A percentile compares a stretch with the other conserved stretches of the same genome.
Conservation (phyloP, 805 yeast genomes). For the Wickerhamomyces bovis region DNA sequence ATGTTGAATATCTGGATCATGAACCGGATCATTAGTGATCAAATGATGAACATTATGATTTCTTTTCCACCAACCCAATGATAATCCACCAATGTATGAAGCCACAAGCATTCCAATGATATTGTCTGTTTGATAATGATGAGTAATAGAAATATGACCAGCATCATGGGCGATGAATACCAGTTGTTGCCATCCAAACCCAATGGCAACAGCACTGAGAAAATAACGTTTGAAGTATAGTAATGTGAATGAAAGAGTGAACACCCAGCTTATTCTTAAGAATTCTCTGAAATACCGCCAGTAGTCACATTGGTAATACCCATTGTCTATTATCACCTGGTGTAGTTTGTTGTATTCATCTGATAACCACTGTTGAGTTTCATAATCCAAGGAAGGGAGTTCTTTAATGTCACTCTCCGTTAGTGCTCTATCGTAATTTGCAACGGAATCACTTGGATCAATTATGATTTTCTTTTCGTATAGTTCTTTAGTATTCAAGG, state of each 20-base stretch:
- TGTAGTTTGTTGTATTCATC: slow-evolving; percentile 58
- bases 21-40: slow-evolving; percentile 87
- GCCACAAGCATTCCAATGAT: slow-evolving; percentile 69
- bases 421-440: slow-evolving; percentile 50
- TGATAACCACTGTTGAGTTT: slow-evolving; percentile 55
- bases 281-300: slow-evolving; percentile 67
- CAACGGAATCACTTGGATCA: slow-evolving; percentile 50
- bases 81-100: slow-evolving; percentile 79
- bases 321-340: slow-evolving; percentile 43
- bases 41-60: slow-evolving; percentile 92
- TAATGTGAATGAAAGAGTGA: slow-evolving; percentile 43
- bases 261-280: slow-evolving; percentile 50
- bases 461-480: slow-evolving; percentile 32
- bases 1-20: slow-evolving; percentile 93
- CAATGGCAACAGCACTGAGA: slow-evolving; percentile 59
- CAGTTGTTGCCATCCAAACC: slow-evolving; percentile 83
- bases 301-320: slow-evolving; percentile 69
- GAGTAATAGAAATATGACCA: slow-evolving; percentile 81
- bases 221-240: slow-evolving; percentile 40
- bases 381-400: slow-evolving; percentile 61
- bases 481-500: slow-evolving; percentile 29
- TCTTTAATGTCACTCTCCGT: slow-evolving; percentile 48
- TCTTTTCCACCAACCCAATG: slow-evolving; percentile 92
- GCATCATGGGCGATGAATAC: slow-evolving; percentile 89
- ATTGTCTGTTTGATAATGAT: slow-evolving; percentile 71